Conservation (phyloP, 352 stramenopile species). For the Pythium scleroteichum region DNA sequence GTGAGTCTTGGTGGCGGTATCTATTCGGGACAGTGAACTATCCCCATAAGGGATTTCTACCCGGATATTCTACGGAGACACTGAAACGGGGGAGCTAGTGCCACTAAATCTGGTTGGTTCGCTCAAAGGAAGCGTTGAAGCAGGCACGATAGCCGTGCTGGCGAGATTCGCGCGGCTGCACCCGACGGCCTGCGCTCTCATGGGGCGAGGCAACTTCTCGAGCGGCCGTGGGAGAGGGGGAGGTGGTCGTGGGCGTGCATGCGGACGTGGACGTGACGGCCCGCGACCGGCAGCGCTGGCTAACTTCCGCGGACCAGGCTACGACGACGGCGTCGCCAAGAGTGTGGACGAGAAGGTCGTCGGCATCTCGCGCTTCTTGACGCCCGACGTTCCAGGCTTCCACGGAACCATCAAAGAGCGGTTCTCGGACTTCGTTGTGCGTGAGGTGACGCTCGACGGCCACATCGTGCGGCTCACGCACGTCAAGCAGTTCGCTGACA, state of each 20-base stretch:
- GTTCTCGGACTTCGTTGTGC: constrained; percentile 92
- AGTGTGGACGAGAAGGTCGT: constrained; percentile 77
- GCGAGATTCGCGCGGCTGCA: no score
- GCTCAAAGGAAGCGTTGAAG: constrained; percentile 7
- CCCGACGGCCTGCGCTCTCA: constrained; percentile 3
- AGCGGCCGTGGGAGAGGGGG: constrained; percentile 30
- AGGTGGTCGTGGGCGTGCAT: constrained; percentile 22
- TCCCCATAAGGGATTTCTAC: constrained; percentile 16
- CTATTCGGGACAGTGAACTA: constrained; percentile 5
- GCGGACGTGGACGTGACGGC: constrained; percentile 29
- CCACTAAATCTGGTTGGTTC: constrained; percentile 24
- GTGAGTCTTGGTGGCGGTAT: constrained; percentile 11
- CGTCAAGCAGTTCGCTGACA: constrained; percentile 49
- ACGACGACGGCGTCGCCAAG: constrained; percentile 74
- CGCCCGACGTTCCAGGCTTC: constrained; percentile 69
- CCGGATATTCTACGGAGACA: not conserved
- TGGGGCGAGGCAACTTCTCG: constrained; percentile 31
- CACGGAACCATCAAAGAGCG: constrained; percentile 87
- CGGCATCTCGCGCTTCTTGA: constrained; percentile 71
- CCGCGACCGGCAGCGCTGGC: constrained; percentile 16
- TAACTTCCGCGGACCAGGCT: constrained; percentile 60
- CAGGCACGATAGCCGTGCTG: not conserved
- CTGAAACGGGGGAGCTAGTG: constrained; percentile 1
- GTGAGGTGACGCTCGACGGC: constrained; percentile 69
- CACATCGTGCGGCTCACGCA: constrained; percentile 64